Evolutionary conservation across 2,329 filamentous ascomycete genomes (phyloP).

Genomic region (Aspergillus novoparasiticus): DNA sequence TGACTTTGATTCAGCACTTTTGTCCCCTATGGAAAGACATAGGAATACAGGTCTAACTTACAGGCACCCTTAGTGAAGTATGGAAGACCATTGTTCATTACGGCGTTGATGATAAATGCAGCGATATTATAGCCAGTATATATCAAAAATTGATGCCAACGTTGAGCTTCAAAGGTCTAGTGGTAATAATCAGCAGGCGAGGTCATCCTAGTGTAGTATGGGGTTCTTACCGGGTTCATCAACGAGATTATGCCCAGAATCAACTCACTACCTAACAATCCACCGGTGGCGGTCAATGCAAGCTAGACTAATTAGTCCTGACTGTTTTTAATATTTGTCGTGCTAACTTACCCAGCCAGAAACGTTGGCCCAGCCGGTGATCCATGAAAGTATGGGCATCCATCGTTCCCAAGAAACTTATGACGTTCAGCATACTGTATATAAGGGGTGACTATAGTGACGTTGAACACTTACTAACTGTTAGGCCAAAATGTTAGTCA

Average conservation of each 20-base stretch:
- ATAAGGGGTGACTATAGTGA: conserved; percentile 1
- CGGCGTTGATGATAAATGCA: conserved; percentile 67
- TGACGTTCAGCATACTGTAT: background rate
- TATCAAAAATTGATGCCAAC: conserved; percentile 75
- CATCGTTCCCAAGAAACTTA: conserved; percentile 60
- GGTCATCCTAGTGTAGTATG: background rate
- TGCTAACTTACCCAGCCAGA: conserved; percentile 63
- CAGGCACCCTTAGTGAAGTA: conserved; percentile 67
- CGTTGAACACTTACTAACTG: conserved; percentile 41
- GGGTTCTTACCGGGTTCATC: conserved; percentile 52
- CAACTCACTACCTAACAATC: conserved; percentile 67
- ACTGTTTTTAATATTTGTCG: too few species aligned
- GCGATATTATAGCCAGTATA: conserved; percentile 66
- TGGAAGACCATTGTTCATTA: conserved; percentile 64
- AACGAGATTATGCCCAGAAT: conserved; percentile 67
- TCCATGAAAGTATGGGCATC: conserved; percentile 66
- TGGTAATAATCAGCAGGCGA: background rate
- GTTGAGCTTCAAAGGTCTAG: conserved; percentile 53
- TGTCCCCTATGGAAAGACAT: background rate
- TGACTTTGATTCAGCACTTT: background rate
- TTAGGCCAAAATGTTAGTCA: conserved; percentile 1
- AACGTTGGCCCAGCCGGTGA: conserved; percentile 70
- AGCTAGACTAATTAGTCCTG: conserved; percentile 32
- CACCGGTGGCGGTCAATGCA: conserved; percentile 67
- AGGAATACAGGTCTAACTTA: conserved; percentile 20